These are phyloP conservation scores for Paxillus rubicundulus DNA, from an alignment of 768 basidiomycete species.

Conservation along the genomic window DNA sequence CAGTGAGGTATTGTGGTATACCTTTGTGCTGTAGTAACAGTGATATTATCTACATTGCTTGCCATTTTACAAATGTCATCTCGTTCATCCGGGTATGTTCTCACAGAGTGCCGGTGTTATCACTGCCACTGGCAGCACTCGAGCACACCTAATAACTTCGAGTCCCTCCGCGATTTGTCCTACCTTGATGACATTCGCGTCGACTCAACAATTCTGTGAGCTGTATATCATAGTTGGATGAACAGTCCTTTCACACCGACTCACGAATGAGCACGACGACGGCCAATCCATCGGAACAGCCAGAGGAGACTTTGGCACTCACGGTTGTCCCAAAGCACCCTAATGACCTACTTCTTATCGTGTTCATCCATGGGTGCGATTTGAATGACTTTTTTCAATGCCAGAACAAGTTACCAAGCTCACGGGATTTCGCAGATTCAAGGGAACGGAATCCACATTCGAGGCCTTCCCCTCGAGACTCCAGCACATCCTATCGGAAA, in stretches of 20 bases:
- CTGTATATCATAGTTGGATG: not conserved
- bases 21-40: not conserved
- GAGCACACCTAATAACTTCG: not conserved
- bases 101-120: too few relatives aligned
- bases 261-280: slow-evolving; percentile 11
- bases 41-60: not conserved
- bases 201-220: not conserved
- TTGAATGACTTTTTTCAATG: not conserved
- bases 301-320: not conserved
- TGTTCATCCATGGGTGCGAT: slow-evolving; percentile 79
- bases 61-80: too few relatives aligned
- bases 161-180: not conserved
- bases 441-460: slow-evolving; percentile 70
- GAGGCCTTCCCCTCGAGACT: slow-evolving; percentile 75
- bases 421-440: slow-evolving; percentile 39
- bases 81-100: too few relatives aligned
- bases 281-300: slow-evolving; percentile 2
- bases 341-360: slow-evolving; percentile 54
- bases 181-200: not conserved
- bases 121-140: not conserved
- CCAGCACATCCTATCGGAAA: slow-evolving; percentile 70
- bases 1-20: slow-evolving; percentile 13
- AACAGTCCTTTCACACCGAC: not conserved
- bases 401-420: not conserved
- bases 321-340: slow-evolving; percentile 12